Conservation (phyloP, 176 grass and related monocot genomes). For the Oryza meyeriana region DNA sequence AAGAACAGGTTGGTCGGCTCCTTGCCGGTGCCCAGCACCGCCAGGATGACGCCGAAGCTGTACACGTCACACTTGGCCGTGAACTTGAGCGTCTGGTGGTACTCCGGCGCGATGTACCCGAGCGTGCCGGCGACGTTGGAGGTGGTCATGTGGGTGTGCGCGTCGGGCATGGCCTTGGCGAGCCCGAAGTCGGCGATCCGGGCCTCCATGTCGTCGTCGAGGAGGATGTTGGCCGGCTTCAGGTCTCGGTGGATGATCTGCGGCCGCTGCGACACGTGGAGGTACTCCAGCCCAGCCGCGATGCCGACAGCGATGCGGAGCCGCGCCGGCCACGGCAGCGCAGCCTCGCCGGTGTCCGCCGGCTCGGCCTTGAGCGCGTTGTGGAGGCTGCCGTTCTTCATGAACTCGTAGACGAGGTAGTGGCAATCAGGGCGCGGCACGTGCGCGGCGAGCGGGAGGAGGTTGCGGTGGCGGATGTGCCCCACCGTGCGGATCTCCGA, state of each 20-base stretch:
- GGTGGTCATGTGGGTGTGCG: constrained; percentile 43
- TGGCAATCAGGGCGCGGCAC: constrained; percentile 63
- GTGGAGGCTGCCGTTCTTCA: constrained; percentile 80
- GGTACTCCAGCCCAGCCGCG: constrained; percentile 75
- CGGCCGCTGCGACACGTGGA: constrained; percentile 61
- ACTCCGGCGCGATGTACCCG: constrained; percentile 95
- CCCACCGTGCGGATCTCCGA: constrained; percentile 91
- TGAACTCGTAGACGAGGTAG: constrained; percentile 92
- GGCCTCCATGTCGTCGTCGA: constrained; percentile 75
- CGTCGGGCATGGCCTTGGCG: constrained; percentile 62
- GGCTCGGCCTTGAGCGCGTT: constrained; percentile 27
- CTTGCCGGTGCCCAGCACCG: constrained; percentile 72
- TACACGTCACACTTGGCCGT: constrained; percentile 84
- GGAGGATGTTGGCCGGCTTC: constrained; percentile 87
- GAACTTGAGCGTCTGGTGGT: constrained; percentile 70
- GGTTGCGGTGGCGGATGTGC: constrained; percentile 79
- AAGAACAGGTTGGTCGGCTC: constrained; percentile 74
- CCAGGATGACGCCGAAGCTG: constrained; percentile 89
- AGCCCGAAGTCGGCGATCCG: constrained; percentile 86
- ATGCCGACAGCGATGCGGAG: constrained; percentile 62
- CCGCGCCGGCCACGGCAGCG: constrained; percentile 53
- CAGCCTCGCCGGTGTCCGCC: neutral
- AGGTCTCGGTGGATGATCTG: constrained; percentile 87
- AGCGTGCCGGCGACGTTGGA: constrained; percentile 66
- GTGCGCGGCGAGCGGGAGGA: constrained; percentile 70